Percentiles rank a stretch among this genome's conserved stretches.
Evolutionary conservation across 805 yeast genomes (phyloP).

Genomic region (Saccharomycopsis javanensis): DNA sequence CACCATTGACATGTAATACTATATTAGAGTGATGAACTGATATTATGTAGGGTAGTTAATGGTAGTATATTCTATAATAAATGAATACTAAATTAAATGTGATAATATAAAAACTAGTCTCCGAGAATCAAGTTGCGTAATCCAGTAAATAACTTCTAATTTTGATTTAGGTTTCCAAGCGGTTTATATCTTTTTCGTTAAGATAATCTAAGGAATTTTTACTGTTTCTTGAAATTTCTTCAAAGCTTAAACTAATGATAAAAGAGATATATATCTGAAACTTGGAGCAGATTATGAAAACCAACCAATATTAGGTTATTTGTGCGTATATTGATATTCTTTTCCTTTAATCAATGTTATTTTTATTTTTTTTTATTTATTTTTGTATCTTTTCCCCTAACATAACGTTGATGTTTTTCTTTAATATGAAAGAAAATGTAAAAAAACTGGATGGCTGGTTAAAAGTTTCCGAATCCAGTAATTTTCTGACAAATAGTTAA

Average conservation of each 20-base stretch:
- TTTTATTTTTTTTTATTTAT: not conserved
- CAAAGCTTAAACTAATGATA: too few species aligned
- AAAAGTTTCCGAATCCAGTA: not conserved
- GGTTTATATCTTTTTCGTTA: too few species aligned
- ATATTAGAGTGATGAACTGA: not conserved
- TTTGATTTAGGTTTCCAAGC: too few species aligned
- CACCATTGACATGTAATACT: not conserved
- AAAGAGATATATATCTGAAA: not conserved
- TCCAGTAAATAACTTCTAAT: too few species aligned
- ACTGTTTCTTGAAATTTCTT: too few species aligned
- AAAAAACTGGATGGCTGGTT: not conserved
- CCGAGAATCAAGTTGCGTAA: too few species aligned
- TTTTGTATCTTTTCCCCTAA: not conserved
- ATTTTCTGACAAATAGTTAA: not conserved
- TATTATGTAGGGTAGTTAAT: not conserved
- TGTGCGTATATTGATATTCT: not conserved
- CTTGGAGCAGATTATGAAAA: not conserved
- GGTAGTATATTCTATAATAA: too few species aligned
- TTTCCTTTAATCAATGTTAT: not conserved
- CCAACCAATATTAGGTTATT: not conserved
- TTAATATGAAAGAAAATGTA: not conserved
- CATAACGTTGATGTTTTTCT: too few species aligned
- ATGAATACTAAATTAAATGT: too few species aligned
- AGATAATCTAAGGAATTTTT: too few species aligned
- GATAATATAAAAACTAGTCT: too few species aligned